A percentile compares a stretch with the other conserved stretches of the same genome.
phyloP scores from a whole-genome alignment of 129 eudicot species.

The Flaveria linearis region DNA sequence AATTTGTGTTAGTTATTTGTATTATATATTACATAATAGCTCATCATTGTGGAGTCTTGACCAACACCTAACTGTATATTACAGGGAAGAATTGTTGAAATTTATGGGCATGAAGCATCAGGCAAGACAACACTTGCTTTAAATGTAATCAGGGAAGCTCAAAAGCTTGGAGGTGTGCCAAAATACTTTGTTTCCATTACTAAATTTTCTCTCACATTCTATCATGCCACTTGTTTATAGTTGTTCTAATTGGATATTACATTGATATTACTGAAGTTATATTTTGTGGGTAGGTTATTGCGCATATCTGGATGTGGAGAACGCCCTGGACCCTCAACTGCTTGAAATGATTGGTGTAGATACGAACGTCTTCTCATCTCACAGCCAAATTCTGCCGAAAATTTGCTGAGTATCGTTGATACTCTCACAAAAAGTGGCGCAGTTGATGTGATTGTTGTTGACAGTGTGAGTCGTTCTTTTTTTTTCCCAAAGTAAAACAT shows the following conservation, averaged over 20 bases:
- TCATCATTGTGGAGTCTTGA: neutral
- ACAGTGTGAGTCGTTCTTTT: constrained; percentile 63
- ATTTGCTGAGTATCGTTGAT: constrained; percentile 81
- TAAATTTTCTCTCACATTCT: neutral
- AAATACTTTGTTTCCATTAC: constrained; percentile 8
- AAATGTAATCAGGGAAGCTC: constrained; percentile 91
- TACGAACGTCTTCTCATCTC: constrained; percentile 77
- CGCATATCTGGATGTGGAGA: constrained; percentile 91
- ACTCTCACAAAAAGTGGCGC: constrained; percentile 93
- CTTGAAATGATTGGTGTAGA: constrained; percentile 81
- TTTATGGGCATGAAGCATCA: constrained; percentile 91
- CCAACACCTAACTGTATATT: constrained; percentile 30
- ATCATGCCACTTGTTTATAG: constrained; percentile 1
- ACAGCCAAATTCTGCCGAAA: constrained; percentile 95
- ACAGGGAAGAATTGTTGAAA: constrained; percentile 97
- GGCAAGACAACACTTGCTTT: constrained; percentile 98
- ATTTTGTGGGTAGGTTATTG: constrained; percentile 70
- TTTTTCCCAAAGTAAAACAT: neutral
- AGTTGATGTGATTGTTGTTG: constrained; percentile 87
- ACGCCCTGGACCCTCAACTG: constrained; percentile 73
- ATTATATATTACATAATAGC: neutral
- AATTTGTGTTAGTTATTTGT: neutral
- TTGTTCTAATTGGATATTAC: neutral
- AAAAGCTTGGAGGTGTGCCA: constrained; percentile 87
- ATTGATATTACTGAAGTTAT: neutral